Evolutionary conservation across 2,329 filamentous ascomycete species (phyloP), one percentile per base, ranked within the genome.

Genomic region (Scedosporium apiospermum): DNA sequence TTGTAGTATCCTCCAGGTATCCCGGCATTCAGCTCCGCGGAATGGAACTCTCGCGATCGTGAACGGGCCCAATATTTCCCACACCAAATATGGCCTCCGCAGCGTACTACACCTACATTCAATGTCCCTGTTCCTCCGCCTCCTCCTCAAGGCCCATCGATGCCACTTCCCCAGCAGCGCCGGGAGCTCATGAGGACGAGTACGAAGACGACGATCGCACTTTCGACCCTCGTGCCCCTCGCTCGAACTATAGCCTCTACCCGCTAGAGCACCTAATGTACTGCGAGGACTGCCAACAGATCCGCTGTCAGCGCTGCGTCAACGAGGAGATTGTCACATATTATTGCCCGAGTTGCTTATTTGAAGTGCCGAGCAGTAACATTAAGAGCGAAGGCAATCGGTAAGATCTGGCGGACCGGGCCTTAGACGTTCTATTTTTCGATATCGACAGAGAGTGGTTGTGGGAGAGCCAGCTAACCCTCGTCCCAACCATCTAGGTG

Each of bases 251-350:
- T 79, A 93, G 91, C 67, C 81, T 99, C 38, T 97, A 93, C 71
- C 93, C 95, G 0, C 86, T 97, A 55, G 93, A 98, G 71, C 88
- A 97, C 72, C 84, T 99, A 27, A 83, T 98, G 49, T 99, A 96
- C 78, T 99, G 95, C 78, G 93, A 96, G 72, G 95, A 98, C 73
- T 99, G 95, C 74, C 91, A 96, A 72, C 89, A 96, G 75, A 96
- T 98, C 65, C 89, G 95, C 68, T 99, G 95, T 72, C 90, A 91
- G 5, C 83, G 92, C 76, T 99, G 95, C 71, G 90, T 96, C 62
- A 85, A 88, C 58, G 95, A 99, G 72, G 95, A 99, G 76, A 92
- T 96, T 62, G 87, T 96, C 58, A 95, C 91, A 62, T 97, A 92
- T 81, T 99, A 91, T 75, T 99, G 95, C 70, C 95, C 95, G 4